Base-by-base conservation (phyloP, 176 grass and related monocot species). In the Pontederia crassipes region DNA sequence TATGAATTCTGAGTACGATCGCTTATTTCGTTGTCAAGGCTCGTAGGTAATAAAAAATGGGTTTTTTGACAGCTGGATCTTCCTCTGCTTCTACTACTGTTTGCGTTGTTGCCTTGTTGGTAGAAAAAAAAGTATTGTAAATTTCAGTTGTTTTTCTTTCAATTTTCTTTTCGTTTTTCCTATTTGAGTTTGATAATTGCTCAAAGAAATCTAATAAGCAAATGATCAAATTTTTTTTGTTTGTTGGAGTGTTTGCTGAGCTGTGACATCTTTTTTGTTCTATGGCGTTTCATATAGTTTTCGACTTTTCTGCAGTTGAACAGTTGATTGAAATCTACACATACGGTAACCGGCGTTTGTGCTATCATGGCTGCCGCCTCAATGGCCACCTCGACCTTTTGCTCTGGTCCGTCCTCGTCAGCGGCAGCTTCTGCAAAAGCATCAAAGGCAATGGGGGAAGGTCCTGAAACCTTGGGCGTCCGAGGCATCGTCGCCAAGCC, bases 401-500 rank as follows among this genome's bases (percentile, higher is more conserved):
- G 79, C 81, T 86, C 81, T 45, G 65, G 32, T 1, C 65, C 74
- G 35, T 83, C 74, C 32, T 74, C 70, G 61, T 67, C 81, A 13
- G 65, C 73, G 0, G 73, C 73, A 2, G 54, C 56, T 0, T 74
- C 67, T 0, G 40, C 75, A 8, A 85, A 69, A 85, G 51, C 59
- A 12, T 75, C 81, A 0, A 97, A 88, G 80, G 28, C 79, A 2
- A 59, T 59, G 57, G 76, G 78, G 8, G 86, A 95, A 55, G 58
- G 74, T 59, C 70, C 81, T 3, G 87, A 88, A 16, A 82, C 26
- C 57, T 78, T 97, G 65, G 82, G 74, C 47, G 81, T 91, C 18
- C 69, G 79, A 1, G 80, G 85, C 46, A 77, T 82, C 14, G 83
- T 91, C 0, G 79, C 84, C 3, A 91, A 85, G 67, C 87, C 91